Percentiles rank a stretch among this genome's conserved stretches.
phyloP scores from a whole-genome alignment of 345 rosid species.

The Eucalyptus marginata region DNA sequence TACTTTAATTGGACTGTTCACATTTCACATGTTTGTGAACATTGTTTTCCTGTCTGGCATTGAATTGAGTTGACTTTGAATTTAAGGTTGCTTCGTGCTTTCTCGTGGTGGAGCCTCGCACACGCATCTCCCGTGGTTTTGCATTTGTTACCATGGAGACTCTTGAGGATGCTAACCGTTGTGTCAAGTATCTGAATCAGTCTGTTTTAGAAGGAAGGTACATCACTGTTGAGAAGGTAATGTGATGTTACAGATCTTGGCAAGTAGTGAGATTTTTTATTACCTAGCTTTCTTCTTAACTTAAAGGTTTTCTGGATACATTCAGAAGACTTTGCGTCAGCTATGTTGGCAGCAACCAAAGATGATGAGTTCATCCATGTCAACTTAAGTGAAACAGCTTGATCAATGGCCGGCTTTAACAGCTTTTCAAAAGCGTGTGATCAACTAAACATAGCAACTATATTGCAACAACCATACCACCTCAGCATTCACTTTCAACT shows the following conservation, averaged over 20 bases:
- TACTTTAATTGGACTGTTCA: neutral
- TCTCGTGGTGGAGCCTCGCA: slow-evolving; percentile 94
- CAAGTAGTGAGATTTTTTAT: slow-evolving; percentile 1
- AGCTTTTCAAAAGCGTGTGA: slow-evolving; percentile 92
- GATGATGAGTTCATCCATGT: slow-evolving; percentile 80
- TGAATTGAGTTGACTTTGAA: neutral
- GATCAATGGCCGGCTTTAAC: slow-evolving; percentile 92
- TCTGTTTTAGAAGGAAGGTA: slow-evolving; percentile 93
- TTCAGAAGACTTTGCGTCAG: slow-evolving; percentile 92
- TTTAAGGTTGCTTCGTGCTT: slow-evolving; percentile 76
- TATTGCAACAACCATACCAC: slow-evolving; percentile 74
- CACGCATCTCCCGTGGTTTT: slow-evolving; percentile 91
- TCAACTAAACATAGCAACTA: slow-evolving; percentile 86
- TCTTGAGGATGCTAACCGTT: slow-evolving; percentile 75
- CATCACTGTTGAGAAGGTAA: slow-evolving; percentile 98
- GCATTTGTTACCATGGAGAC: slow-evolving; percentile 86
- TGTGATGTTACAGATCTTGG: neutral
- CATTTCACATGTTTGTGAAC: neutral
- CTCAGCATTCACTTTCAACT: slow-evolving; percentile 79
- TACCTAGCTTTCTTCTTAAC: slow-evolving; percentile 38
- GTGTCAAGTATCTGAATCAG: slow-evolving; percentile 92
- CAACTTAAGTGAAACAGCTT: slow-evolving; percentile 91
- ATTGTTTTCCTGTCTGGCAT: neutral
- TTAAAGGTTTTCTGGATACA: slow-evolving; percentile 87
- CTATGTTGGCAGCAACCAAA: slow-evolving; percentile 97